phyloP scores from a whole-genome alignment of 2,329 filamentous ascomycete species.

The Stemphylium lycopersici region DNA sequence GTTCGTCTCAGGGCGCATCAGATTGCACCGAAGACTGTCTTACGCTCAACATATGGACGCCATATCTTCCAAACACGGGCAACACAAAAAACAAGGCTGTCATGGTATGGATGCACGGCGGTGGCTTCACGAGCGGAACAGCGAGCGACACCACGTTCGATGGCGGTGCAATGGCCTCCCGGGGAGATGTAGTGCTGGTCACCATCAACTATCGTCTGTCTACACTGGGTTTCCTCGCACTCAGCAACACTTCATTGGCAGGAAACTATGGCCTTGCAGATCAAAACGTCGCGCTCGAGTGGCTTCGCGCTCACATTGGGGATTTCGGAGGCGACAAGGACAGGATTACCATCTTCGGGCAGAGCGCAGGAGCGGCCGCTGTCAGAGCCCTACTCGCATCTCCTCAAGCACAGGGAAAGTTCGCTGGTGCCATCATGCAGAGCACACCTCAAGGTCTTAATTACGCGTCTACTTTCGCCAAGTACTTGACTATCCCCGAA shows the following conservation, averaged over 20 bases:
- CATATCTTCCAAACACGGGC: constrained; percentile 47
- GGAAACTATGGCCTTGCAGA: constrained; percentile 59
- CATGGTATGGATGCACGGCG: constrained; percentile 57
- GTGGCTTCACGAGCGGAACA: constrained; percentile 51
- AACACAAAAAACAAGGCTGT: constrained; percentile 49
- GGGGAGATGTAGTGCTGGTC: constrained; percentile 55
- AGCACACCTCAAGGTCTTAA: not conserved
- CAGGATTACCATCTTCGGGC: constrained; percentile 47
- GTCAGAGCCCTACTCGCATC: constrained; percentile 57
- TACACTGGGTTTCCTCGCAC: constrained; percentile 44
- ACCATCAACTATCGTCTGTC: constrained; percentile 53
- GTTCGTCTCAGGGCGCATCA: constrained; percentile 15
- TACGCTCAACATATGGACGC: constrained; percentile 48
- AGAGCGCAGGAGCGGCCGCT: constrained; percentile 44
- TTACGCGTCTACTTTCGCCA: constrained; percentile 29
- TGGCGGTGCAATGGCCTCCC: constrained; percentile 55
- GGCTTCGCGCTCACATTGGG: constrained; percentile 53
- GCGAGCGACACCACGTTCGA: constrained; percentile 53
- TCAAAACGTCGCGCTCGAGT: constrained; percentile 58
- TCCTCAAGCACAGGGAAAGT: too few relatives aligned
- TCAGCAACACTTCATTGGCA: constrained; percentile 52
- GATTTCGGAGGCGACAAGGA: constrained; percentile 47
- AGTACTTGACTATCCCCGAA: constrained; percentile 35
- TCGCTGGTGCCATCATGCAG: too few relatives aligned
- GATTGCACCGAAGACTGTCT: constrained; percentile 54